A percentile compares a stretch with the other conserved stretches of the same genome.
Evolutionary conservation across 352 stramenopile species (phyloP).

Genomic region (Elongisporangium prolatum): DNA sequence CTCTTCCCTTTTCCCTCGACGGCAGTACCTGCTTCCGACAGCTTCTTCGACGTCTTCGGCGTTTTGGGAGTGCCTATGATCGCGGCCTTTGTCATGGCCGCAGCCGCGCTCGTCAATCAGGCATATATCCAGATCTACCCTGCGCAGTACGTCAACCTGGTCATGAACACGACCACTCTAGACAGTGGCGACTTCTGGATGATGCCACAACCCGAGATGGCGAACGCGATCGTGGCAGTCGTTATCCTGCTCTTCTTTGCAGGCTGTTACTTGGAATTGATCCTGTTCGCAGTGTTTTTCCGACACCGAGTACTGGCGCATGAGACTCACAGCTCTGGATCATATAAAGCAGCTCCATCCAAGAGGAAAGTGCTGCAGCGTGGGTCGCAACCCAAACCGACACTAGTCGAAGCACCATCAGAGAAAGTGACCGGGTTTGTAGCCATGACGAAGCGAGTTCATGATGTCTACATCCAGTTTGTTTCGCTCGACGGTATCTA

Average conservation of each 20-base stretch:
- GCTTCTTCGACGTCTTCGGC: conserved; percentile 47
- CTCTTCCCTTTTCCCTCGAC: too few species aligned
- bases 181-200: conserved; percentile 50
- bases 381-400: too few species aligned
- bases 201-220: conserved; percentile 21
- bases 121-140: conserved; percentile 42
- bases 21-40: conserved; percentile 7
- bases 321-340: not conserved
- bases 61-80: conserved; percentile 35
- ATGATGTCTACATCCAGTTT: conserved; percentile 21
- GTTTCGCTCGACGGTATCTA: conserved; percentile 29
- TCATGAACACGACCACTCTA: conserved; percentile 33
- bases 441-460: not conserved
- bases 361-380: too few species aligned
- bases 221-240: conserved; percentile 23
- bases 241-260: conserved; percentile 25
- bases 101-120: conserved; percentile 25
- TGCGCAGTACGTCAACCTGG: conserved; percentile 29
- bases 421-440: too few species aligned
- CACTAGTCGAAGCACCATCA: too few species aligned
- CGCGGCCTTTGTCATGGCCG: conserved; percentile 24
- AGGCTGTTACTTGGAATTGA: conserved; percentile 25
- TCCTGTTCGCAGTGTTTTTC: conserved; percentile 31
- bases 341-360: not conserved
- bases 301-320: conserved; percentile 4